These are phyloP conservation scores for Colletotrichum sp. DNA, from an alignment of 2,329 filamentous ascomycete species.

Conservation along the genomic window DNA sequence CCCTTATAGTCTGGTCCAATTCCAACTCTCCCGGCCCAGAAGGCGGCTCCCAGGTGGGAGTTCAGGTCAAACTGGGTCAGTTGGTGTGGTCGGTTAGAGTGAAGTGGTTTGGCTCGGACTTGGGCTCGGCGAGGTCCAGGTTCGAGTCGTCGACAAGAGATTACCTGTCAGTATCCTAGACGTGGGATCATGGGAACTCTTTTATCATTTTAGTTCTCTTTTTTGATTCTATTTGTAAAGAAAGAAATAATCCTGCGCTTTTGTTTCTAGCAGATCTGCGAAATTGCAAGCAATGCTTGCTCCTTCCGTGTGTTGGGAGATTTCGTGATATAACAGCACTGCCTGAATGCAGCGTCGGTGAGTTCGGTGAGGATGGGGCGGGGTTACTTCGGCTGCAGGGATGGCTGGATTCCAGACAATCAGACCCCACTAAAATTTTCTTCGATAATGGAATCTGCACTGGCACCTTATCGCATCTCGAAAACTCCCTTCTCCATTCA, in stretches of 20 bases:
- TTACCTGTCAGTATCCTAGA: not conserved
- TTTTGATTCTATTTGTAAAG: not conserved
- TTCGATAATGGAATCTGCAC: slow-evolving; percentile 9
- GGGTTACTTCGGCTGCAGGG: slow-evolving; percentile 12
- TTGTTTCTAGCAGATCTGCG: not conserved
- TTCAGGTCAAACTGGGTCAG: not conserved
- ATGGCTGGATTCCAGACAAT: not conserved
- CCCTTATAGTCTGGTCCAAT: not conserved
- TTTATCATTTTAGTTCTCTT: not conserved
- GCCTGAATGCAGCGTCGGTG: not conserved
- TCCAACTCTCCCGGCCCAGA: not conserved
- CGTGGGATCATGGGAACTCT: not conserved
- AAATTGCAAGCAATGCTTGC: not conserved
- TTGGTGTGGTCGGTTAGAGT: not conserved
- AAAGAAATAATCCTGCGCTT: not conserved
- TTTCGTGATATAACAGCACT: not conserved
- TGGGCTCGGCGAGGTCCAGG: not conserved
- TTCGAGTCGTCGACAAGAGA: not conserved
- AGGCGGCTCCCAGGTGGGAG: not conserved
- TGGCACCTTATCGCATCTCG: slow-evolving; percentile 13
- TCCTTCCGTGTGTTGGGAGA: not conserved
- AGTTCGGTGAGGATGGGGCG: not conserved
- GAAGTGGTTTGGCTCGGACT: not conserved
- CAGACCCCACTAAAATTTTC: slow-evolving; percentile 21
- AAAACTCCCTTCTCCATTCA: slow-evolving; percentile 7